Evolutionary conservation across 495 filamentous ascomycete species (phyloP).

Genomic region (Aspergillus coremiiformis): DNA sequence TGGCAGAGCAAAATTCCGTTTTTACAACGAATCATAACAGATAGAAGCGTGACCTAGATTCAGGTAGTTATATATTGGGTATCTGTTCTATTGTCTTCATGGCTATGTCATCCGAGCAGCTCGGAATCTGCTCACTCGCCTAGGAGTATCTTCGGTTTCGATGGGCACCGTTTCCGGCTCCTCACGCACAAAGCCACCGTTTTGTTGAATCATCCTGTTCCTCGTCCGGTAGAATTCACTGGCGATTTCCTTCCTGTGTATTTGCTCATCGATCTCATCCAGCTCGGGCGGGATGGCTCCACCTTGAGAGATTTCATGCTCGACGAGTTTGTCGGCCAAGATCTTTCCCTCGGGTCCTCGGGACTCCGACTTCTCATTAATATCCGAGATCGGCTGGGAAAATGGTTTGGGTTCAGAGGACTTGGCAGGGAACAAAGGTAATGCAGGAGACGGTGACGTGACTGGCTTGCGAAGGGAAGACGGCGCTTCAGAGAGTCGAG

Average conservation of each 20-base stretch:
- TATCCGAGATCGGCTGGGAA: constrained; percentile 37
- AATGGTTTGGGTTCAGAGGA: constrained; percentile 40
- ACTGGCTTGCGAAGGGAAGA: constrained; percentile 9
- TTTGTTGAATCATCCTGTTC: constrained; percentile 67
- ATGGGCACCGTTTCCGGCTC: constrained; percentile 55
- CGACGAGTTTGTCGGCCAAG: constrained; percentile 52
- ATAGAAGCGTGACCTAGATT: not conserved
- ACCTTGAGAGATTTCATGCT: constrained; percentile 41
- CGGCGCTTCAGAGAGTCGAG: constrained; percentile 12
- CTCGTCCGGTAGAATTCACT: constrained; percentile 73
- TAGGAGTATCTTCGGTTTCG: constrained; percentile 53
- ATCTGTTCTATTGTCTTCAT: constrained; percentile 14
- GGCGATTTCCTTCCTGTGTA: constrained; percentile 69
- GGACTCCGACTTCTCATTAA: constrained; percentile 17
- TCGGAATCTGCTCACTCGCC: constrained; percentile 81
- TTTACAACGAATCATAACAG: not conserved
- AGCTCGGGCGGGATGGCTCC: constrained; percentile 41
- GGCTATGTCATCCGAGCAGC: constrained; percentile 61
- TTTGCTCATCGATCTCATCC: constrained; percentile 65
- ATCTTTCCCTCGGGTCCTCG: constrained; percentile 46
- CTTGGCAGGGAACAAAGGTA: constrained; percentile 37
- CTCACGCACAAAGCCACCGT: constrained; percentile 64
- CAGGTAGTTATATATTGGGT: constrained; percentile 4
- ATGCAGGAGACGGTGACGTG: constrained; percentile 19
- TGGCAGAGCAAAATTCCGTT: not conserved